phyloP scores from a whole-genome alignment of 305 asterid species.

The Fraxinus dipetala region DNA sequence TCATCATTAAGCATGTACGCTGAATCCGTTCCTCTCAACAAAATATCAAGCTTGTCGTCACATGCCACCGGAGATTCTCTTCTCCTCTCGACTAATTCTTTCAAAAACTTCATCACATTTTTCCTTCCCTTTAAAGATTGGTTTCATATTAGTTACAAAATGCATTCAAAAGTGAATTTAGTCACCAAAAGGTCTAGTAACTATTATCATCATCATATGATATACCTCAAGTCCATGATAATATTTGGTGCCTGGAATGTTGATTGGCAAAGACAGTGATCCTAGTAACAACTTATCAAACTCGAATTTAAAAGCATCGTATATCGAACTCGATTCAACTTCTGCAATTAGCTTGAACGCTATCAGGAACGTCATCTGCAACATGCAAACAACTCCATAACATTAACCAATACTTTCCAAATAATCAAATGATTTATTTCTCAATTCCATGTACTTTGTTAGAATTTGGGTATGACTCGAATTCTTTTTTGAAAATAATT shows the following conservation, averaged over 20 bases:
- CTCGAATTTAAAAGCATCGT: constrained; percentile 37
- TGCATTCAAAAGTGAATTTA: background rate
- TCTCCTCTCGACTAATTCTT: constrained; percentile 39
- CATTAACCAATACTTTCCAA: background rate
- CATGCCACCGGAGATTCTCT: constrained; percentile 28
- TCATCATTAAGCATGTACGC: constrained; percentile 39
- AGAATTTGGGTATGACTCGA: background rate
- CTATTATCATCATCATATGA: background rate
- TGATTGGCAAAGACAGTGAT: constrained; percentile 64
- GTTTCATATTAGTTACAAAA: background rate
- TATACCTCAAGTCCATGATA: constrained; percentile 49
- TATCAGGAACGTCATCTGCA: constrained; percentile 55
- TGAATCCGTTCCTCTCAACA: constrained; percentile 33
- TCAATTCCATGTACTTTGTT: background rate
- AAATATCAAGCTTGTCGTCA: constrained; percentile 45
- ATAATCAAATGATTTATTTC: background rate
- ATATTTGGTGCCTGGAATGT: constrained; percentile 61
- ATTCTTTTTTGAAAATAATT: too few species aligned
- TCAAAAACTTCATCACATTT: constrained; percentile 42
- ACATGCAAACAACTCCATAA: background rate
- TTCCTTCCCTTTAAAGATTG: constrained; percentile 49
- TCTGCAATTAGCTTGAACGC: constrained; percentile 43
- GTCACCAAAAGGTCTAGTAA: background rate
- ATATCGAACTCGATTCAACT: constrained; percentile 38
- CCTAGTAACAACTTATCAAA: constrained; percentile 53